Conservation (phyloP, 2,329 filamentous ascomycete genomes). For the Acrocalymma vagum region DNA sequence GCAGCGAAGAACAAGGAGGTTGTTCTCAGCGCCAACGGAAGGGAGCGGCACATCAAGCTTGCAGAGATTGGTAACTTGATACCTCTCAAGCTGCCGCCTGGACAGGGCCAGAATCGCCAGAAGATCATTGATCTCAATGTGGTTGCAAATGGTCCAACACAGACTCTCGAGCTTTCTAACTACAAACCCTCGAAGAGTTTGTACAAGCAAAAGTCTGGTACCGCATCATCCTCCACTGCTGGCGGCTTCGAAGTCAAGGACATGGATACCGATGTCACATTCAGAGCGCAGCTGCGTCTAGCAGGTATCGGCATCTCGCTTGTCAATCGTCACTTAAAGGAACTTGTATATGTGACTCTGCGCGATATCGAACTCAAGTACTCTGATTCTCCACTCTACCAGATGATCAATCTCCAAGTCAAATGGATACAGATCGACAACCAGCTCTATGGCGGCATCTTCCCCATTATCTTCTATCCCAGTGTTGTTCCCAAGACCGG, state of each 20-base stretch:
- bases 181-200: constrained; percentile 93
- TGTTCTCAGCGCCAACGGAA: constrained; percentile 79
- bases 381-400: constrained; percentile 90
- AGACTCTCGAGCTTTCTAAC: constrained; percentile 92
- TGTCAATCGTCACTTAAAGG: constrained; percentile 89
- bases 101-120: constrained; percentile 68
- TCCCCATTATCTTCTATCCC: constrained; percentile 95
- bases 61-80: constrained; percentile 96
- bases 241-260: constrained; percentile 94
- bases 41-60: constrained; percentile 90
- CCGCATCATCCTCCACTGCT: constrained; percentile 65
- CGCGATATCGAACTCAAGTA: constrained; percentile 91
- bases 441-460: constrained; percentile 96
- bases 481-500: constrained; percentile 97
- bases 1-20: constrained; percentile 97
- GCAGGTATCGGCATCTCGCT: constrained; percentile 93
- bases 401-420: constrained; percentile 87
- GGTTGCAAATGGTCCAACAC: constrained; percentile 91
- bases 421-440: constrained; percentile 99
- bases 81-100: constrained; percentile 85
- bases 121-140: constrained; percentile 98
- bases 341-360: constrained; percentile 92
- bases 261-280: constrained; percentile 84
- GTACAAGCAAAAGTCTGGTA: constrained; percentile 73
- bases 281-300: constrained; percentile 87